Base-by-base conservation (phyloP, 2,329 filamentous ascomycete genomes). In the Hypoxylon sp. region DNA sequence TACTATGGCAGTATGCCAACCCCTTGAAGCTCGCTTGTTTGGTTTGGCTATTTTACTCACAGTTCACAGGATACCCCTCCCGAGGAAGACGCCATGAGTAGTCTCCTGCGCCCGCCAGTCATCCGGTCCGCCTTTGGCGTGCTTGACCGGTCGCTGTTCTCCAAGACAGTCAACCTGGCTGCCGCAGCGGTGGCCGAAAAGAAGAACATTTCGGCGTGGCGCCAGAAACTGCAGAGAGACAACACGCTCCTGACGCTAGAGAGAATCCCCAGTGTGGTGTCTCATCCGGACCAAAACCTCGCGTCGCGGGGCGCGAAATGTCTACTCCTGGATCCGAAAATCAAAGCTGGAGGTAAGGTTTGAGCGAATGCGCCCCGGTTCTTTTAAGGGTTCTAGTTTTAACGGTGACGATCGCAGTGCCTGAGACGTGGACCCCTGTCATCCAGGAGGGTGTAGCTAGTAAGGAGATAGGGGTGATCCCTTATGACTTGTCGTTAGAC, bases 141-240 rank as follows among this genome's bases (percentile, higher is more conserved):
- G 55, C 89, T 99, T 71, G 95, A 99, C 82, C 90, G 93, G 73
- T 86, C 91, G 14, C 90, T 97, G 71, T 98, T 98, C 83, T 85
- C 88, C 58, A 93, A 91, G 79, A 92, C 86, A 0, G 83, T 97
- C 61, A 90, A 91, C 25, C 84, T 95, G 25, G 88, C 94, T 7
- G 95, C 94, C 2, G 95, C 94, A 6, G 88, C 91, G 40, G 85
- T 98, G 49, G 87, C 89, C 71, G 92, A 96, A 77, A 88, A 88
- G 68, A 91, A 89, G 73, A 88, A 94, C 74, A 94, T 98, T 62
- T 87, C 91, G 25, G 87, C 85, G 71, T 90, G 92, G 78, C 88
- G 92, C 70, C 89, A 89, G 74, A 84, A 88, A 48, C 83, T 98
- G 31, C 82, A 88, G 30, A 86, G 85, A 72, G 90, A 87, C 66